A percentile compares a stretch with the other conserved stretches of the same genome.
These are phyloP conservation scores for Allium fistulosum DNA, from an alignment of 106 monocot species.

Conservation along the genomic window DNA sequence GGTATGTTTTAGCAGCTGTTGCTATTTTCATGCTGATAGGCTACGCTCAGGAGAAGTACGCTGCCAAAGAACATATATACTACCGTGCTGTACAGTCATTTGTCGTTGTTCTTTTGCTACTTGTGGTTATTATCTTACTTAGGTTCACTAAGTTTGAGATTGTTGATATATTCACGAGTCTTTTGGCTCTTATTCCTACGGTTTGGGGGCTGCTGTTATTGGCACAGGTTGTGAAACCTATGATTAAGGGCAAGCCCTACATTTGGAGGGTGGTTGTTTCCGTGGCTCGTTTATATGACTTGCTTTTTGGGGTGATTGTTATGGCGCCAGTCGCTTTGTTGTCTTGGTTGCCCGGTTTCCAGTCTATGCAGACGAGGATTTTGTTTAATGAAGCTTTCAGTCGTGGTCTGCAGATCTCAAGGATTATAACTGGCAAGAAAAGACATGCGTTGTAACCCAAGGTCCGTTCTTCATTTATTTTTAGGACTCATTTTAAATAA, in stretches of 20 bases:
- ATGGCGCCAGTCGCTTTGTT: constrained; percentile 79
- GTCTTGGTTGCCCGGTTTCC: constrained; percentile 88
- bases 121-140: constrained; percentile 47
- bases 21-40: constrained; percentile 55
- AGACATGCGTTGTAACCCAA: constrained; percentile 9
- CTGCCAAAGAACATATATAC: constrained; percentile 84
- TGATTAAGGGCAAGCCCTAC: constrained; percentile 29
- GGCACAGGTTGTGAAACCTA: constrained; percentile 57
- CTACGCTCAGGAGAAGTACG: constrained; percentile 58
- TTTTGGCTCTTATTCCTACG: constrained; percentile 72
- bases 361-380: constrained; percentile 91
- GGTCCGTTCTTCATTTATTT: constrained; percentile 4
- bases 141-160: constrained; percentile 55
- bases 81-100: constrained; percentile 70
- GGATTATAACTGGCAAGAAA: constrained; percentile 78
- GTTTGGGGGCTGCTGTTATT: constrained; percentile 79
- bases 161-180: constrained; percentile 74
- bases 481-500: too few relatives aligned
- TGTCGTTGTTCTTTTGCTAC: constrained; percentile 29
- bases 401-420: constrained; percentile 88
- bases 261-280: constrained; percentile 79
- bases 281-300: constrained; percentile 76
- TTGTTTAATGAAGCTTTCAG: constrained; percentile 98
- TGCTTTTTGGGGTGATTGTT: constrained; percentile 70
- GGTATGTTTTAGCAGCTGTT: constrained; percentile 44